These are phyloP conservation scores for Candida methanosorbosa DNA, from an alignment of 805 yeast genomes.

Conservation along the genomic window DNA sequence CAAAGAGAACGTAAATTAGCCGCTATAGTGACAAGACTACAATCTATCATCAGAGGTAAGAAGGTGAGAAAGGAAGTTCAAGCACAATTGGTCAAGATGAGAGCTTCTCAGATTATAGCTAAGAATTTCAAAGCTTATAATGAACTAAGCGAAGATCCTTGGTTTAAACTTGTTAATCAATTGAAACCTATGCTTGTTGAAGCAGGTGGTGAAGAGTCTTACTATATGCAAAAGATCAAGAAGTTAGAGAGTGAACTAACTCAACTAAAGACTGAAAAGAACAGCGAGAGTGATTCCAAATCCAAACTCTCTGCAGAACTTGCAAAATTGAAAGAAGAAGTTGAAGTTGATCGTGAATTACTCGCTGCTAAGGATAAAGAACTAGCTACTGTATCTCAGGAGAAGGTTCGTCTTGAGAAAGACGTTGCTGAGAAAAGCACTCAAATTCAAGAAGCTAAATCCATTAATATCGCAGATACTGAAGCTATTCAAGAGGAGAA, in stretches of 20 bases:
- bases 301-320: slow-evolving; percentile 20
- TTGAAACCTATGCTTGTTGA: slow-evolving; percentile 63
- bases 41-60: slow-evolving; percentile 59
- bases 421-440: slow-evolving; percentile 7
- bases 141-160: slow-evolving; percentile 46
- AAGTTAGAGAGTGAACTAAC: slow-evolving; percentile 50
- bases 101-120: slow-evolving; percentile 64
- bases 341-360: slow-evolving; percentile 30
- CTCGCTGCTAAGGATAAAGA: slow-evolving; percentile 39
- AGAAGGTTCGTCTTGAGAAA: slow-evolving; percentile 18
- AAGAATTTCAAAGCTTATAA: slow-evolving; percentile 49
- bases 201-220: slow-evolving; percentile 19
- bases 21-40: slow-evolving; percentile 48
- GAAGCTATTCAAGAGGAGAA: not conserved
- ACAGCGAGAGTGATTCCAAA: slow-evolving; percentile 19
- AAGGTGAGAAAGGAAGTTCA: slow-evolving; percentile 40
- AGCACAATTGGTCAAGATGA: slow-evolving; percentile 45
- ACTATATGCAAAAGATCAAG: slow-evolving; percentile 51
- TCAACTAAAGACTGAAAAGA: slow-evolving; percentile 29
- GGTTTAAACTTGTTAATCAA: slow-evolving; percentile 68
- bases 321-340: slow-evolving; percentile 12
- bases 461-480: slow-evolving; percentile 11
- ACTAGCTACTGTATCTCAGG: slow-evolving; percentile 26
- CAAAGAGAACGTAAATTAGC: slow-evolving; percentile 60
- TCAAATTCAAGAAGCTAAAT: slow-evolving; percentile 10